These are phyloP conservation scores for Aspergillus ellipticus DNA, from an alignment of 495 filamentous ascomycete species.

Conservation along the genomic window DNA sequence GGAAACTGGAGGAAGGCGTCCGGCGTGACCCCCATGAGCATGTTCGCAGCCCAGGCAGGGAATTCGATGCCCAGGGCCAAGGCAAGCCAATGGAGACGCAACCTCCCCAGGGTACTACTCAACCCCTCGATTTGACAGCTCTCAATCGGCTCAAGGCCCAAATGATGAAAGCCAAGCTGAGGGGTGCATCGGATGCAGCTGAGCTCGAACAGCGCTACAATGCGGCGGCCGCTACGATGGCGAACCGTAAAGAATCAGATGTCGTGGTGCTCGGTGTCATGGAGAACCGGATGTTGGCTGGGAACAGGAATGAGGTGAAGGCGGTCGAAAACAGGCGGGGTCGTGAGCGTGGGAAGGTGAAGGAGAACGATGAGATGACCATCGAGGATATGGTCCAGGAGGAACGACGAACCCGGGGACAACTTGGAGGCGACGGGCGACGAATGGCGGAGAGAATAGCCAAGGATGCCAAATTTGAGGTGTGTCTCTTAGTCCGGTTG, in stretches of 20 bases:
- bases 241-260: conserved; percentile 57
- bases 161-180: conserved; percentile 90
- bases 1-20: conserved; percentile 53
- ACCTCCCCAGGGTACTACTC: conserved; percentile 36
- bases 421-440: conserved; percentile 75
- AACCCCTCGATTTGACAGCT: conserved; percentile 64
- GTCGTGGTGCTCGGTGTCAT: conserved; percentile 81
- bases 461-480: conserved; percentile 85
- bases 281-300: conserved; percentile 82
- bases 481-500: conserved; percentile 26
- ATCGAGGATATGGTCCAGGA: conserved; percentile 95
- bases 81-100: conserved; percentile 41
- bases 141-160: conserved; percentile 89
- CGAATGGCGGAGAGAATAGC: conserved; percentile 86
- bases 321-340: conserved; percentile 72
- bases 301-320: conserved; percentile 69
- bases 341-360: conserved; percentile 70
- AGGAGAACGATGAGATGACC: conserved; percentile 92
- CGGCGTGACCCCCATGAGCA: conserved; percentile 31
- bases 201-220: conserved; percentile 86
- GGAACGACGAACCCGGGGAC: conserved; percentile 76
- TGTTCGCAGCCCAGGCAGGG: conserved; percentile 33
- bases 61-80: conserved; percentile 41
- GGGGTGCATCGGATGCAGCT: conserved; percentile 64
- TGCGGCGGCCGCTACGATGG: conserved; percentile 55